Conservation (phyloP, 2,329 filamentous ascomycete genomes). For the Colletotrichum navitas region DNA sequence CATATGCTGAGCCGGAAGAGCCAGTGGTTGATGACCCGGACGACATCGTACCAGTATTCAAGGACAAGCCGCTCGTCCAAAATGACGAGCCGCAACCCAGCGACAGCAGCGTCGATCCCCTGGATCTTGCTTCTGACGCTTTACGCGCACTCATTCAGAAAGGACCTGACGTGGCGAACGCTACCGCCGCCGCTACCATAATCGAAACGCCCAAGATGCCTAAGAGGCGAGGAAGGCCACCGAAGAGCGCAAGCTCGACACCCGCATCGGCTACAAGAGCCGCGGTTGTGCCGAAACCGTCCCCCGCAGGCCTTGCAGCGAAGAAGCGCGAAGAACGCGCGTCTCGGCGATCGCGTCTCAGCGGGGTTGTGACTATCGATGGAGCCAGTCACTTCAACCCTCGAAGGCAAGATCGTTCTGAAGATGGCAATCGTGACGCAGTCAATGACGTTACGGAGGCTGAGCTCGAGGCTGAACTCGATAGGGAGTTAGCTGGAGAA, state of each 20-base stretch:
- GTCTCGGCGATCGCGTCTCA: conserved; percentile 40
- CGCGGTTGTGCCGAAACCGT: conserved; percentile 20
- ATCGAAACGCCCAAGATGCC: conserved; percentile 47
- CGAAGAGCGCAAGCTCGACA: conserved; percentile 53
- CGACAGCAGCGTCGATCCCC: conserved; percentile 44
- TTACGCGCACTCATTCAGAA: conserved; percentile 48
- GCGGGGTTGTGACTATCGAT: conserved; percentile 29
- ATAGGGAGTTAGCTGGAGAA: conserved; percentile 49
- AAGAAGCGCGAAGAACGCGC: conserved; percentile 32
- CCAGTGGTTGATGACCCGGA: conserved; percentile 57
- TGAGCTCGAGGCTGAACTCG: conserved; percentile 53
- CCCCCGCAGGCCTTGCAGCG: conserved; percentile 36
- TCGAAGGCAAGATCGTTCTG: background rate
- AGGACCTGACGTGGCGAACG: conserved; percentile 31
- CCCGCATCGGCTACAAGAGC: conserved; percentile 24
- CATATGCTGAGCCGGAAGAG: conserved; percentile 64
- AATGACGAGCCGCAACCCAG: conserved; percentile 31
- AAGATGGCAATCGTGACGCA: conserved; percentile 32
- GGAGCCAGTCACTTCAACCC: conserved; percentile 32
- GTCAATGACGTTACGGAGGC: conserved; percentile 45
- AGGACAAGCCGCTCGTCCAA: conserved; percentile 16
- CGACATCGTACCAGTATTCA: conserved; percentile 49
- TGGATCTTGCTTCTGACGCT: conserved; percentile 57
- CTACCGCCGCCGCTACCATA: conserved; percentile 35
- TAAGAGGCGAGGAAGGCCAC: conserved; percentile 49